Conservation (phyloP, 2,329 filamentous ascomycete genomes). For the Epichloe sibirici region DNA sequence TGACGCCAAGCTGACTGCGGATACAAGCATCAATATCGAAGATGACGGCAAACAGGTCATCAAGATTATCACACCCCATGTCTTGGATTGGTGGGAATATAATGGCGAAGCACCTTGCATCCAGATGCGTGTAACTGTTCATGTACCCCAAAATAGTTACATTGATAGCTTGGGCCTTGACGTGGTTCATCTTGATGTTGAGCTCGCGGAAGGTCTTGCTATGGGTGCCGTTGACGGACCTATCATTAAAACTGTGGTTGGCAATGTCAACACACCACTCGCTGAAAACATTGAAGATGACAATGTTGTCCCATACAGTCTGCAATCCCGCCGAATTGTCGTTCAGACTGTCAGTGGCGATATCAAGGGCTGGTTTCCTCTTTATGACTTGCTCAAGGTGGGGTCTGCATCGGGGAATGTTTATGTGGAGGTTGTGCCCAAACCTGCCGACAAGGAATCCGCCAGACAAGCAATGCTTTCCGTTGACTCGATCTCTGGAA, state of each 20-base stretch:
- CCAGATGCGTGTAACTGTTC: constrained; percentile 34
- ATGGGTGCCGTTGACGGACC: constrained; percentile 19
- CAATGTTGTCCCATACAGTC: constrained; percentile 22
- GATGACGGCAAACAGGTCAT: constrained; percentile 22
- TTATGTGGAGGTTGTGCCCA: constrained; percentile 26
- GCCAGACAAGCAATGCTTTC: constrained; percentile 29
- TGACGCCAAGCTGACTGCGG: constrained; percentile 26
- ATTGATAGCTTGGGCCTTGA: constrained; percentile 26
- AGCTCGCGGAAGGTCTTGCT: constrained; percentile 27
- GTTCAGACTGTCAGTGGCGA: constrained; percentile 30
- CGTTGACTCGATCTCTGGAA: constrained; percentile 31
- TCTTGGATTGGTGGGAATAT: constrained; percentile 19
- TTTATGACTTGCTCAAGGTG: constrained; percentile 37
- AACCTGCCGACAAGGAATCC: constrained; percentile 21
- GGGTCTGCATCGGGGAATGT: constrained; percentile 32
- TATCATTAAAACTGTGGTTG: constrained; percentile 24
- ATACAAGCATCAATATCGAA: constrained; percentile 20
- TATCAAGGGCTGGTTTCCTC: constrained; percentile 36
- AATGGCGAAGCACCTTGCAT: constrained; percentile 28
- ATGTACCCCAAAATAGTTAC: constrained; percentile 28
- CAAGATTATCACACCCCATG: constrained; percentile 26
- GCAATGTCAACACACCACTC: constrained; percentile 21
- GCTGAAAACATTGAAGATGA: constrained; percentile 14
- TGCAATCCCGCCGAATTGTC: constrained; percentile 30
- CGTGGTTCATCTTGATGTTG: constrained; percentile 27